phyloP scores from a whole-genome alignment of 306 rosid species.

The Dryas octopetala region DNA sequence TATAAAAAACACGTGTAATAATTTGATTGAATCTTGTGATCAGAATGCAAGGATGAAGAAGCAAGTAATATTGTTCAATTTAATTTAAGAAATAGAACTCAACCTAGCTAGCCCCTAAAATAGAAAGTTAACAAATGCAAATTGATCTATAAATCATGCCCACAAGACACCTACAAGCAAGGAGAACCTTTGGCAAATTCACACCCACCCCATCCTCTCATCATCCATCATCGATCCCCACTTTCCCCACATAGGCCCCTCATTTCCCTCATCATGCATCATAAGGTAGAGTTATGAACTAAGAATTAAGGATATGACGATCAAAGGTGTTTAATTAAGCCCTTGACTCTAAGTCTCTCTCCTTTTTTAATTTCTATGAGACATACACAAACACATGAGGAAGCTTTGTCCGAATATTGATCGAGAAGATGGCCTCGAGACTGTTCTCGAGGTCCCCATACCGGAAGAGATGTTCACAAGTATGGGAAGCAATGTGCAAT shows the following conservation, averaged over 20 bases:
- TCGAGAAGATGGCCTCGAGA: conserved; percentile 85
- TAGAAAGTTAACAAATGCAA: conserved; percentile 5
- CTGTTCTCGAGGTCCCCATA: conserved; percentile 86
- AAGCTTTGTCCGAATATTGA: conserved; percentile 90
- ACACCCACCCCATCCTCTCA: conserved; percentile 12
- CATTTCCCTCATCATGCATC: conserved; percentile 25
- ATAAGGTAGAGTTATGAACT: conserved; percentile 10
- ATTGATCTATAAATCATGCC: conserved; percentile 21
- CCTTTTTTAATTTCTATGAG: conserved; percentile 3
- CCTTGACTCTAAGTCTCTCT: conserved; percentile 25
- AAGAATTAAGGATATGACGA: conserved; percentile 5
- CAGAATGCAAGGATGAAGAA: conserved; percentile 28
- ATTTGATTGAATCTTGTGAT: too few species aligned
- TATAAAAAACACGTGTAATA: too few species aligned
- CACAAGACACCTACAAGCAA: conserved; percentile 57
- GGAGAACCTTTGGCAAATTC: conserved; percentile 54
- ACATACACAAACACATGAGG: conserved; percentile 41
- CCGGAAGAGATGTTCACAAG: conserved; percentile 87
- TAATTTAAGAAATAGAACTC: background rate
- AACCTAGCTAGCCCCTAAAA: background rate
- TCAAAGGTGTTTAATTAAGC: conserved; percentile 16
- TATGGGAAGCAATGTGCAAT: conserved; percentile 67
- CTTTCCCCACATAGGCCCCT: conserved; percentile 27
- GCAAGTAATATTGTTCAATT: background rate
- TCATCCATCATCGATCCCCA: background rate